Evolutionary conservation across 2,329 filamentous ascomycete genomes (phyloP), one percentile per base, ranked within the genome.

Genomic region (Fusarium miscanthi): DNA sequence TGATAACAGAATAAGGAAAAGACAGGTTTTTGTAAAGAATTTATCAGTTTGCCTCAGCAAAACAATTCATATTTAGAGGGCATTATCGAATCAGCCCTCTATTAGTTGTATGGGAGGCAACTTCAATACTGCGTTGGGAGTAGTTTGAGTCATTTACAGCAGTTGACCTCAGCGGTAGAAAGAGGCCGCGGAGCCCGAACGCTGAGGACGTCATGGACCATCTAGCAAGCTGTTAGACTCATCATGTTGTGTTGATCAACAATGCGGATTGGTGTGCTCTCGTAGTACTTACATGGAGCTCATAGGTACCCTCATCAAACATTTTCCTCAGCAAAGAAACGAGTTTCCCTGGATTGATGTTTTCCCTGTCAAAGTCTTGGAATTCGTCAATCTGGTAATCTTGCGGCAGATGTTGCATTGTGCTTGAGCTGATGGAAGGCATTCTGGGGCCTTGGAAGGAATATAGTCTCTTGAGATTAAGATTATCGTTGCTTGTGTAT

Each of bases 121-220:
- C 16, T 37, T 37, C 17, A 19, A 37, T 37, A 19, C 19, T 37
- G 35, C 9, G 3, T 37, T 9, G 35, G 35, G 19, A 8, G 35
- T 37, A 19, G 35, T 37, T 37, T 37, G 17, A 19, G 9, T 62
- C 19, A 63, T 45, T 41, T 49, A 38, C 60, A 63, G 23, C 19
- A 58, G 43, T 63, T 45, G 11, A 63, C 33, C 33, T 63, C 60
- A 11, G 40, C 60, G 30, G 33, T 17, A 3, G 60, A 63, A 17
- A 63, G 43, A 25, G 30, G 42, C 17, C 60, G 35, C 12, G 60
- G 60, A 13, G 60, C 53, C 17, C 60, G 60, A 37, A 63, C 53
- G 17, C 60, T 63, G 42, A 57, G 48, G 10, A 63, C 52, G 30
- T 63, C 53, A 27, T 63, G 60, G n/a, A 63, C 52, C 56, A 46